These are phyloP conservation scores for Ceratocystis colombiana DNA, from an alignment of 2,329 filamentous ascomycete genomes.

Conservation along the genomic window DNA sequence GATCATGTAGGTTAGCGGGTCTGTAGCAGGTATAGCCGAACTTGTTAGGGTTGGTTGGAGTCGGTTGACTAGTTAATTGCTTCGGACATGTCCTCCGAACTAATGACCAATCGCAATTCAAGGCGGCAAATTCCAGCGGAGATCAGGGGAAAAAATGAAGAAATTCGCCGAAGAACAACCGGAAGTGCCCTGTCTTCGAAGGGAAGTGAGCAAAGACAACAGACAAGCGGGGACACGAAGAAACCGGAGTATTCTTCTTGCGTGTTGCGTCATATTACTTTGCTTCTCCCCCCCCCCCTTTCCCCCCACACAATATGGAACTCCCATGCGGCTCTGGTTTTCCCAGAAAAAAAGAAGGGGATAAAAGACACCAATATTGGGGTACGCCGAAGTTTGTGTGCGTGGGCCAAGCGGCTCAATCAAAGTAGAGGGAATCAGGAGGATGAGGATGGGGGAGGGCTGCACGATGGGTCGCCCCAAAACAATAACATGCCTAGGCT, in stretches of 20 bases:
- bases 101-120: slow-evolving; percentile 14
- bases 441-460: no score
- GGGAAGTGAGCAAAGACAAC: not conserved
- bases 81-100: slow-evolving; percentile 16
- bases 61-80: not conserved
- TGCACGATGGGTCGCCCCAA: no score
- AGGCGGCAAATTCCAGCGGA: slow-evolving; percentile 5
- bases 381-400: not conserved
- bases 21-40: not conserved
- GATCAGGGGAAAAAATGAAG: not conserved
- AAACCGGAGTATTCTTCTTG: not conserved
- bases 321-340: not conserved
- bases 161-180: slow-evolving; percentile 12
- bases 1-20: not conserved
- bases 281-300: not conserved
- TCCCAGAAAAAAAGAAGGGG: not conserved
- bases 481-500: slow-evolving; percentile 7
- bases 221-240: not conserved
- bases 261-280: not conserved
- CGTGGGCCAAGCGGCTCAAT: slow-evolving; percentile 6
- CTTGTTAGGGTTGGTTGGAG: slow-evolving; percentile 8
- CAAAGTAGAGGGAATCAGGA: not conserved
- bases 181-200: slow-evolving; percentile 15
- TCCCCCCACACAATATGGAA: not conserved
- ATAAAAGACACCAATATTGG: not conserved